phyloP scores from a whole-genome alignment of 331 rosid species.

The Spiraea crenata region DNA sequence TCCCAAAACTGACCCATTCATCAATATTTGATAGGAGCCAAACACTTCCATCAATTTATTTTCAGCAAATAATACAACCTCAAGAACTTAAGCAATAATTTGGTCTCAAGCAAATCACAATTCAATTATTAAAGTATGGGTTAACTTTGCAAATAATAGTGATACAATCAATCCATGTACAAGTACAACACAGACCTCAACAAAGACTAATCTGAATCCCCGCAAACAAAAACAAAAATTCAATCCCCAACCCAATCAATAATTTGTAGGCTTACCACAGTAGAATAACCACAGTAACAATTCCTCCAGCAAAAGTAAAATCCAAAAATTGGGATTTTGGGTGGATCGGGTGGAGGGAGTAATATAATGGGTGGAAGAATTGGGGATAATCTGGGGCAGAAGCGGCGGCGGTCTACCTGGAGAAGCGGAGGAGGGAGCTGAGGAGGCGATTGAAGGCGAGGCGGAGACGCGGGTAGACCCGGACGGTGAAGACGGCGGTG shows the following conservation, averaged over 20 bases:
- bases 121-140: background rate
- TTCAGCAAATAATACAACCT: background rate
- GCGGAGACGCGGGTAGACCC: conserved; percentile 48
- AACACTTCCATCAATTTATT: too few relatives aligned
- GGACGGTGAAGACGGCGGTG: conserved; percentile 31
- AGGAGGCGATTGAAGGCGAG: conserved; percentile 58
- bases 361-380: conserved; percentile 1
- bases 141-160: background rate
- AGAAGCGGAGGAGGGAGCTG: conserved; percentile 34
- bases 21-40: background rate
- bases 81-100: background rate
- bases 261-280: too few relatives aligned
- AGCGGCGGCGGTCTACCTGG: conserved; percentile 19
- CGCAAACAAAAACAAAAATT: background rate
- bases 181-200: conserved; percentile 3
- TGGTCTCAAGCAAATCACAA: background rate
- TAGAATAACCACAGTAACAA: background rate
- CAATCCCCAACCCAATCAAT: conserved; percentile 4
- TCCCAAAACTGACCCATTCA: background rate
- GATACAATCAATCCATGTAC: background rate
- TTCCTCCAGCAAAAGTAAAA: background rate
- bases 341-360: background rate
- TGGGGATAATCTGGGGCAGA: background rate
- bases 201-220: conserved; percentile 21
- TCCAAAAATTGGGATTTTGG: background rate